Base-by-base conservation (phyloP, 2,329 filamentous ascomycete genomes). In the Clonostachys rosea region DNA sequence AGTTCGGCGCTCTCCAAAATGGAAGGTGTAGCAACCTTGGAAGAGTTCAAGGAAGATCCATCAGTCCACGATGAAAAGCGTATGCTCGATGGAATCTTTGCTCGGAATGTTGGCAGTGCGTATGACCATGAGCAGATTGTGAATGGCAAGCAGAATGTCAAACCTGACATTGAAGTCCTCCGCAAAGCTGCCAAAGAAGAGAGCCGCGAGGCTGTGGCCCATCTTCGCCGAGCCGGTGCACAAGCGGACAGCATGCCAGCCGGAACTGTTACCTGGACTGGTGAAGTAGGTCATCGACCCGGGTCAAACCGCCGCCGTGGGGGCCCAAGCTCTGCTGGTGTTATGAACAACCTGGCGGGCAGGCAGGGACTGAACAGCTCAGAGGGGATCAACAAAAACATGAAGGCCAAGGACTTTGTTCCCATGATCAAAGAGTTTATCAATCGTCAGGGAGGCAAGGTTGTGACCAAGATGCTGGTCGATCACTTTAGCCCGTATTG, bases 51-150 rank as follows among this genome's bases (percentile, higher is more conserved):
- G 37, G 77, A 77, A 24, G 75, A 78, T 34, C 65, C 73, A 42
- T 71, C 75, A 9, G 64, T 68, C 2, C 56, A 74, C 10, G 78
- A 83, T 40, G 87, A 92, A 61, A 84, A 84, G 46, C 87, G 89
- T 41, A 82, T 97, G 54, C 87, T 97, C 71, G 85, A 91, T 52
- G 87, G 88, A 45, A 90, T 99, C 47, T 96, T 97, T 61, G 86
- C 91, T 2, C 83, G 85, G 39, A 87, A 89, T 3, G 87, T 97
- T 2, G 91, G 95, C 58, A 91, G 87, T n/a, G 89, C 91, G 0
- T 81, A 96, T 41, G 89, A 96, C 57, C 94, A 99, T 61, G 94
- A 97, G 54, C 81, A 90, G 46, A 95, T 97, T 57, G 81, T 97
- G 57, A 88, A 86, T 54, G 87, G 87, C 37, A 86, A 83, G 55